Conservation (phyloP, 768 basidiomycete species). For the Cystobasidium tubakii region DNA sequence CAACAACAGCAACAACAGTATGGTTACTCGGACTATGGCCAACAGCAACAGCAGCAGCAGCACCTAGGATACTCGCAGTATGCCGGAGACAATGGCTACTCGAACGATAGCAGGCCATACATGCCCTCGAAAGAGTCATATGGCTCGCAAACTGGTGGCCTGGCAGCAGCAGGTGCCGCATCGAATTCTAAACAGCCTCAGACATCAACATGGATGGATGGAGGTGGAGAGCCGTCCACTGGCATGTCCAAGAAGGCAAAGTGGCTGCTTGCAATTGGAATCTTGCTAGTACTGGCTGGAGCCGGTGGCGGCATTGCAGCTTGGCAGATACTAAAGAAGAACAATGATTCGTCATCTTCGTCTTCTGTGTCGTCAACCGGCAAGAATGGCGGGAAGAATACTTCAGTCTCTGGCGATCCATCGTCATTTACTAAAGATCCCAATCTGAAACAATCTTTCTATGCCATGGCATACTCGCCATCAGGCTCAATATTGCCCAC, state of each 20-base stretch:
- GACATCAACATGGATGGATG: constrained; percentile 31
- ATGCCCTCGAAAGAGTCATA: background rate
- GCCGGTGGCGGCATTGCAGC: constrained; percentile 34
- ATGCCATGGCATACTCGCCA: constrained; percentile 33
- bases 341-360: background rate
- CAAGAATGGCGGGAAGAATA: background rate
- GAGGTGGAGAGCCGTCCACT: constrained; percentile 14
- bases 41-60: background rate
- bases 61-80: background rate
- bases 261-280: constrained; percentile 4
- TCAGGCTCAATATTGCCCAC: constrained; percentile 15
- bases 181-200: background rate
- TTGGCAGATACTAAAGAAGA: constrained; percentile 5
- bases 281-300: constrained; percentile 23
- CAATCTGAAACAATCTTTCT: constrained; percentile 32
- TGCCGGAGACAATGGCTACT: background rate
- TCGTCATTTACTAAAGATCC: constrained; percentile 29
- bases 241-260: constrained; percentile 22
- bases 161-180: background rate
- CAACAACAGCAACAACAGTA: background rate
- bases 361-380: background rate
- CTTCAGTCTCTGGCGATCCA: constrained; percentile 11
- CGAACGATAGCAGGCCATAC: background rate
- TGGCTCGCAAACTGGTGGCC: background rate
- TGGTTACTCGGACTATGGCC: background rate